These are phyloP conservation scores for Lycium ferocissimum DNA, from an alignment of 257 asterid genomes.

Conservation along the genomic window DNA sequence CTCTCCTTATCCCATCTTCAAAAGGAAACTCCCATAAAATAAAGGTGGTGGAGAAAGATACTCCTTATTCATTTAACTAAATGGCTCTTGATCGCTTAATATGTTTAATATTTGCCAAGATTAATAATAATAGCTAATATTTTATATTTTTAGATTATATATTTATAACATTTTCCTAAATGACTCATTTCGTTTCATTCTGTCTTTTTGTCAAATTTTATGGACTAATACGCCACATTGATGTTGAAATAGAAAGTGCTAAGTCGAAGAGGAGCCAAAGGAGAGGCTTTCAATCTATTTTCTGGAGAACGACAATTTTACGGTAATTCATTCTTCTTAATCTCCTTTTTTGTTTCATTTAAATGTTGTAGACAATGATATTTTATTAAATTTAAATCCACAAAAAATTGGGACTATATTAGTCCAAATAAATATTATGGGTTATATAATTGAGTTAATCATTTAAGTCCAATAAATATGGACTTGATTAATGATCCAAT, in stretches of 20 bases:
- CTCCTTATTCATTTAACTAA: background rate
- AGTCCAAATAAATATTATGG: too few relatives aligned
- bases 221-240: background rate
- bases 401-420: too few relatives aligned
- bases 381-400: too few relatives aligned
- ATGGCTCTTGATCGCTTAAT: background rate
- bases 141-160: background rate
- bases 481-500: too few relatives aligned
- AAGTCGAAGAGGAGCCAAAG: background rate
- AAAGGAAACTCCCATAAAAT: background rate
- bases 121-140: background rate
- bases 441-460: too few relatives aligned
- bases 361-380: too few relatives aligned
- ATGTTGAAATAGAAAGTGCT: background rate
- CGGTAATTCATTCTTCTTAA: too few relatives aligned
- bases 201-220: background rate
- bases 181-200: background rate
- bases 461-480: too few relatives aligned
- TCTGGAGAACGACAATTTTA: background rate
- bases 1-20: background rate
- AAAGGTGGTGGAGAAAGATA: background rate
- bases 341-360: too few relatives aligned
- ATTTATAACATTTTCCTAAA: background rate
- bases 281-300: background rate
- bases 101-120: background rate